Conservation (phyloP, 805 yeast genomes). For the Schwanniomyces sp. region DNA sequence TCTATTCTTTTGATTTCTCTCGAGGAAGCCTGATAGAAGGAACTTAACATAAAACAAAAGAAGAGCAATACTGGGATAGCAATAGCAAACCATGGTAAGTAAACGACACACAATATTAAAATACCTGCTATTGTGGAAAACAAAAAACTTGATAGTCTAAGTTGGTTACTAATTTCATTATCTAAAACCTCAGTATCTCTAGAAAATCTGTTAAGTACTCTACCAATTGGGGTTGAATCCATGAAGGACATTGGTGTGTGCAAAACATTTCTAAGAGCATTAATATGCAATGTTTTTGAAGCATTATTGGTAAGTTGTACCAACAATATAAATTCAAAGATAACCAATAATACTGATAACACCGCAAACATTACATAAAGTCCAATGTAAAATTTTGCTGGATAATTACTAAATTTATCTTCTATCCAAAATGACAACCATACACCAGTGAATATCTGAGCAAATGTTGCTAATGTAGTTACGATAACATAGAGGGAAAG, state of each 20-base stretch:
- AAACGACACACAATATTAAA: conserved; percentile 60
- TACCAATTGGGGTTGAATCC: conserved; percentile 26
- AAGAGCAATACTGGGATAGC: conserved; percentile 54
- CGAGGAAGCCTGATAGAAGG: conserved; percentile 66
- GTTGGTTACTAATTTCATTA: conserved; percentile 19
- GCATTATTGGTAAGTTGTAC: conserved; percentile 14
- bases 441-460: conserved; percentile 17
- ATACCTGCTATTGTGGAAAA: conserved; percentile 55
- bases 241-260: conserved; percentile 22
- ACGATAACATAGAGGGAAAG: conserved; percentile 3
- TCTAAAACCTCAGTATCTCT: conserved; percentile 24
- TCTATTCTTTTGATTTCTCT: conserved; percentile 76
- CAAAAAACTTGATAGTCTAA: conserved; percentile 26
- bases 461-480: conserved; percentile 11
- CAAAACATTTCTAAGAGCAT: conserved; percentile 13
- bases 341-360: conserved; percentile 12
- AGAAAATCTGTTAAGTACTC: conserved; percentile 24
- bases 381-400: conserved; percentile 13
- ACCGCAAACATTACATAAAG: conserved; percentile 16
- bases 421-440: conserved; percentile 25
- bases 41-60: conserved; percentile 43
- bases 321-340: conserved; percentile 7
- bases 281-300: conserved; percentile 12
- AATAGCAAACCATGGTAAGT: conserved; percentile 73
- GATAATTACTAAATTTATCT: conserved; percentile 8